Evolutionary conservation across 2,329 filamentous ascomycete genomes (phyloP), one percentile per base, ranked within the genome.

Genomic region (Rhinocladiella mackenziei): DNA sequence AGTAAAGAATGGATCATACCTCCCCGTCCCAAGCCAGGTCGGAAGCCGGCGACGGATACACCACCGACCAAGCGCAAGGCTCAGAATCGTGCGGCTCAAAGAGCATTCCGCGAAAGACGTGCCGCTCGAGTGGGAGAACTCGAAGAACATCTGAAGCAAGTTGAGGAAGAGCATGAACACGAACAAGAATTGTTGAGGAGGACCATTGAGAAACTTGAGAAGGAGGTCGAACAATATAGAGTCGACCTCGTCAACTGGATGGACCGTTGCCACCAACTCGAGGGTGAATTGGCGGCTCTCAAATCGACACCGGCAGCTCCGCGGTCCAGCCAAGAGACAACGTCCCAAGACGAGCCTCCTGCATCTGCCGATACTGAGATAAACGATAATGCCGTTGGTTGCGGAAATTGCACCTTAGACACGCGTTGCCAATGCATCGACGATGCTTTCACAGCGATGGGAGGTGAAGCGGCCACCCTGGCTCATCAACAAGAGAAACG

Each of bases 1-100:
- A 85, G 78, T 58, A 89, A 83, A 65, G 84, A 91, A 78, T 92
- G 86, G 86, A 76, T 91, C 17, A 81, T 92, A 32, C 86, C 86
- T 17, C 86, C 86, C 19, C 77, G 86, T 49, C 86, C 86, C 34
- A 91, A 89, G 73, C 91, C 92, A 15, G 91, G 91, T 36, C 81
- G 91, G 57, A 97, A 97, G 74, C 89, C 91, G 2, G 87, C 88
- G 34, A 94, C 87, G 25, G 89, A 96, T 62, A 94, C 89, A 39
- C 89, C 89, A 10, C 86, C 86, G 1, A 94, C 89, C 31, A 94
- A 94, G 70, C 81, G 92, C 55, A 94, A 96, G 72, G 86, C 87
- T 1, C 92, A 97, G 69, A 97, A 97, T 65, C 79, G 92, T 48
- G 86, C 87, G 34, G 91, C 91, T 2, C 91, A 97, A 69, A 76